These are phyloP conservation scores for Trichophyton schoenleinii DNA, from an alignment of 2,329 filamentous ascomycete species.

Conservation along the genomic window DNA sequence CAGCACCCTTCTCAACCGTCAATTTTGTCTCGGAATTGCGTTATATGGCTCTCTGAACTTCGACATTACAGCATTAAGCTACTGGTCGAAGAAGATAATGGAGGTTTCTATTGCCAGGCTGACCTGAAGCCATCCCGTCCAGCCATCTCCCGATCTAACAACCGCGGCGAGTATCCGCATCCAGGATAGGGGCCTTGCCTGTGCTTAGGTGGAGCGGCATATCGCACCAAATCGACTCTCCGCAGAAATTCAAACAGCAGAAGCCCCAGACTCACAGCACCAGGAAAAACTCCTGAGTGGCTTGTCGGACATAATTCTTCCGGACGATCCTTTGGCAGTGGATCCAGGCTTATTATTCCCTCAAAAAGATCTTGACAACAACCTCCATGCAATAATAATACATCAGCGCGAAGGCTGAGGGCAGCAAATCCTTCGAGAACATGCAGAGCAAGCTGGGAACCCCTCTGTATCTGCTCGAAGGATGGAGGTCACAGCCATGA, in stretches of 20 bases:
- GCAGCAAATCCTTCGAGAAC: no score
- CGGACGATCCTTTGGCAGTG: not conserved
- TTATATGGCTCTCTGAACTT: not conserved
- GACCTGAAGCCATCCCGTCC: not conserved
- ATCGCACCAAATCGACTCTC: not conserved
- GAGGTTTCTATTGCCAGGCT: not conserved
- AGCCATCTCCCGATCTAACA: not conserved
- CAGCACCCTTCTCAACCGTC: not conserved
- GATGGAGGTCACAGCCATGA: not conserved
- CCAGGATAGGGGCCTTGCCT: not conserved
- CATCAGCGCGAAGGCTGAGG: not conserved
- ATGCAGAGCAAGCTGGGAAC: no score
- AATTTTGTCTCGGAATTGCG: not conserved
- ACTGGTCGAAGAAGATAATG: not conserved
- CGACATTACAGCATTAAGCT: not conserved
- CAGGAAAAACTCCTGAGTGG: not conserved
- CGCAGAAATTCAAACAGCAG: not conserved
- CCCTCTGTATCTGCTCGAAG: not conserved
- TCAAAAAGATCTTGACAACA: not conserved
- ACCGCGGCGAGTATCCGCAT: not conserved
- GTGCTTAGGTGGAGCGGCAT: not conserved
- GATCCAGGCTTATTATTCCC: not conserved
- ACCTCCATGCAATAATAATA: no score
- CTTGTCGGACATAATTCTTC: not conserved
- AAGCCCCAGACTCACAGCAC: not conserved